These are phyloP conservation scores for Scutellaria galericulata DNA, from an alignment of 257 asterid genomes.

Conservation along the genomic window DNA sequence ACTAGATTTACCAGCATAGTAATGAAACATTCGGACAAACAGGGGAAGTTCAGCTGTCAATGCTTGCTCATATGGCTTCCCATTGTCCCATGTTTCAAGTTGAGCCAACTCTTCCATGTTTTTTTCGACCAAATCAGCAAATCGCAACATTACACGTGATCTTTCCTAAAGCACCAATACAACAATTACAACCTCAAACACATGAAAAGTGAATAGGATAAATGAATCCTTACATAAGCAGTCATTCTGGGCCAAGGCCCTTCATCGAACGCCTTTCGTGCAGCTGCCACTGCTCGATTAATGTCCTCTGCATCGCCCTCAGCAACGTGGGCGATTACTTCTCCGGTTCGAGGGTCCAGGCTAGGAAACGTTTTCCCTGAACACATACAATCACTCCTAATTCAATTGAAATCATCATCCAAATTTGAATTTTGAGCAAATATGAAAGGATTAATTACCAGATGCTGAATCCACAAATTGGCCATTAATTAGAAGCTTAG, in stretches of 20 bases:
- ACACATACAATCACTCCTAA: not conserved
- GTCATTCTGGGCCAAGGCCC: slow-evolving; percentile 94
- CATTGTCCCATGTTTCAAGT: slow-evolving; percentile 83
- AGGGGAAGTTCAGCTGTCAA: slow-evolving; percentile 56
- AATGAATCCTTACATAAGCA: slow-evolving; percentile 56
- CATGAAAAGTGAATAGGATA: not conserved
- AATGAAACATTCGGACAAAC: slow-evolving; percentile 61
- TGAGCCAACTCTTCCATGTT: slow-evolving; percentile 68
- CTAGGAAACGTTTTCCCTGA: slow-evolving; percentile 83
- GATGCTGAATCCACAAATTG: slow-evolving; percentile 81
- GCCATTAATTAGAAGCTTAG: slow-evolving; percentile 80
- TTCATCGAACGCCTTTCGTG: slow-evolving; percentile 81
- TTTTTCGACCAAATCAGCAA: slow-evolving; percentile 72
- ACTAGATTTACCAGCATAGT: slow-evolving; percentile 63
- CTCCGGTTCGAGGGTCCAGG: slow-evolving; percentile 75
- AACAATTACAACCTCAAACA: not conserved
- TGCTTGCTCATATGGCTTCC: slow-evolving; percentile 77
- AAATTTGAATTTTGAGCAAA: not conserved
- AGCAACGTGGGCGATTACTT: slow-evolving; percentile 72
- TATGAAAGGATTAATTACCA: slow-evolving; percentile 45
- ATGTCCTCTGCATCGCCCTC: slow-evolving; percentile 79
- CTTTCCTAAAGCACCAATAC: slow-evolving; percentile 57
- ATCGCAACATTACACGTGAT: slow-evolving; percentile 56
- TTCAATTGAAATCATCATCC: not conserved
- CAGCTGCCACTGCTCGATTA: slow-evolving; percentile 78